Base-by-base conservation (phyloP, 2,329 filamentous ascomycete genomes). In the Hypomyces rosellus region DNA sequence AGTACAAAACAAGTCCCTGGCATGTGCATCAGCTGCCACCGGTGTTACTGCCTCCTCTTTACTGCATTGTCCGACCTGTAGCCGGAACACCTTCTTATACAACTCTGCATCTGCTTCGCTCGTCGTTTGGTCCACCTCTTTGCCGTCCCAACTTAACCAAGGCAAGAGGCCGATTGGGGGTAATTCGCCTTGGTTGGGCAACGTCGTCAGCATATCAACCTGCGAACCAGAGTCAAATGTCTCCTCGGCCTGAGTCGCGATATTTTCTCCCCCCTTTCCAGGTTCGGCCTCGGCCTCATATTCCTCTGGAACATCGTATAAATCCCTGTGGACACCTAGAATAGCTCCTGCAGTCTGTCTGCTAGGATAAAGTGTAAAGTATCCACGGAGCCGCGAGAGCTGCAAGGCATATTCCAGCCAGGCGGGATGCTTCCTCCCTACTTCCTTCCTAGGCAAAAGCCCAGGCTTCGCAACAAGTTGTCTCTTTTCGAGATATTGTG, bases 361-460 rank as follows among this genome's bases (percentile, higher is more conserved):
- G 36, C 82, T 80, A 0, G 92, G 92, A 61, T 96, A 96, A 1
- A 95, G 68, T 48, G 88, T 82, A 58, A 80, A 82, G 68, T 95
- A 96, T 12, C 87, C 88, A 25, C 88, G 80, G 3, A 83, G 80
- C 12, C 86, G 81, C 55, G 88, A 86, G 14, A 96, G 76, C 61
- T 89, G 85, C 36, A 93, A 74, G 50, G 88, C 74, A 57, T 89
- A 84, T 66, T 95, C 87, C 50, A 89, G 75, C 84, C 89, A 93
- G 0, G 86, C 77, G 0, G 89, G 88, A 46, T 84, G 81, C 11
- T 74, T 78, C 55, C 82, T 83, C 45, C 82, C 82, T n/a, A 90
- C 75, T 11, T 76, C 56, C 61, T 87, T 89, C 20, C 72, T 61
- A 5, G 70, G 66, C 15, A 78, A 57, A 7, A 77, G 62, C 1